A percentile compares a stretch with the other conserved stretches of the same genome.
Evolutionary conservation across 2,329 filamentous ascomycete genomes (phyloP).

Genomic region (Phymatotrichopsis omnivora): DNA sequence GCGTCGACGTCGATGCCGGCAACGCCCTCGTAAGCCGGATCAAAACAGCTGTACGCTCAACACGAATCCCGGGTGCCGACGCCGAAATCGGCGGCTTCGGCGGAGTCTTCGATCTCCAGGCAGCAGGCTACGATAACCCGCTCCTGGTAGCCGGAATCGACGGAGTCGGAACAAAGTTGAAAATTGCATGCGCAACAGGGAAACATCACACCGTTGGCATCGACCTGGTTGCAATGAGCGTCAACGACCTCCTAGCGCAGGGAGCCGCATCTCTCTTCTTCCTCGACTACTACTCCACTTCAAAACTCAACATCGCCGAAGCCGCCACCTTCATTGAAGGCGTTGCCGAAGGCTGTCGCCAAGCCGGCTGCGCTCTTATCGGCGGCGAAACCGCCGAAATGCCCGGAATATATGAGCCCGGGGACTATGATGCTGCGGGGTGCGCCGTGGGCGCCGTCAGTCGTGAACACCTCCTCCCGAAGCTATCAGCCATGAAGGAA

Average conservation of each 20-base stretch:
- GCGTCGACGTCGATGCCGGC: slow-evolving; percentile 87
- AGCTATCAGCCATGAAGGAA: slow-evolving; percentile 60
- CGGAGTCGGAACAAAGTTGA: slow-evolving; percentile 92
- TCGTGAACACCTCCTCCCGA: slow-evolving; percentile 60
- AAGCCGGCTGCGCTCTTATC: slow-evolving; percentile 81
- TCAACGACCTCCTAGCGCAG: slow-evolving; percentile 94
- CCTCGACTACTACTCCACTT: slow-evolving; percentile 95
- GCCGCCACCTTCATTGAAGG: slow-evolving; percentile 83
- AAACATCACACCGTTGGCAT: slow-evolving; percentile 94
- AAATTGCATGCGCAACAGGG: slow-evolving; percentile 80
- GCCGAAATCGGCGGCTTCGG: slow-evolving; percentile 94
- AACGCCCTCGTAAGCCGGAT: slow-evolving; percentile 89
- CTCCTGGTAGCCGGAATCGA: slow-evolving; percentile 91
- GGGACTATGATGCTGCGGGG: slow-evolving; percentile 88
- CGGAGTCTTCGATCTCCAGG: slow-evolving; percentile 68
- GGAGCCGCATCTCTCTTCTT: slow-evolving; percentile 92
- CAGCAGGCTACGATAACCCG: slow-evolving; percentile 66
- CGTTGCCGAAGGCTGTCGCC: slow-evolving; percentile 75
- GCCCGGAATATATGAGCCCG: slow-evolving; percentile 82
- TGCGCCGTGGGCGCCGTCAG: slow-evolving; percentile 78
- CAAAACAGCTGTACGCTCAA: slow-evolving; percentile 79
- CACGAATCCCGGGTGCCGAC: slow-evolving; percentile 74
- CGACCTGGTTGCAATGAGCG: slow-evolving; percentile 97
- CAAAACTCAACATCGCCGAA: slow-evolving; percentile 65
- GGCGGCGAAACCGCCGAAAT: slow-evolving; percentile 97